Evolutionary conservation across 352 stramenopile genomes (phyloP).

Genomic region (Globisporangium apiculatum): DNA sequence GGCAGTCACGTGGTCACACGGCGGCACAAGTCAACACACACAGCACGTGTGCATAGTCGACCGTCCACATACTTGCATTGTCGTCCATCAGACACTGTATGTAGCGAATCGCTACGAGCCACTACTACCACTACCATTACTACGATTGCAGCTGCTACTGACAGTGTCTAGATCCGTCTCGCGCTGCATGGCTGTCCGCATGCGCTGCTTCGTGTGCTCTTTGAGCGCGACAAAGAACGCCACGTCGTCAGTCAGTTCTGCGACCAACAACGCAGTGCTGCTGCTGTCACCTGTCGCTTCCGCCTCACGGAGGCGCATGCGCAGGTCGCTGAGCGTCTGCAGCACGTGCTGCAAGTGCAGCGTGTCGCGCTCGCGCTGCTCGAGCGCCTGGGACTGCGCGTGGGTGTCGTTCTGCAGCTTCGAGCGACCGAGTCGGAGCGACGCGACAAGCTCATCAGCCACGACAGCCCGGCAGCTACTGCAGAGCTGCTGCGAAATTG

Average conservation of each 20-base stretch:
- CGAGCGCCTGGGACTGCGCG: slow-evolving; percentile 28
- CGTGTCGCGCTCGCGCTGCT: slow-evolving; percentile 63
- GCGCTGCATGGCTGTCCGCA: slow-evolving; percentile 48
- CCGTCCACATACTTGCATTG: not conserved
- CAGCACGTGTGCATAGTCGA: not conserved
- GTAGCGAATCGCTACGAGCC: no score
- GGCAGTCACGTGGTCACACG: no score
- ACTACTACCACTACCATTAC: not conserved
- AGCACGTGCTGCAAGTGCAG: slow-evolving; percentile 57
- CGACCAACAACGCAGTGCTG: slow-evolving; percentile 44
- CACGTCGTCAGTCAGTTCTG: slow-evolving; percentile 64
- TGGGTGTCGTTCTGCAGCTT: slow-evolving; percentile 39
- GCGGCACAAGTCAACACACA: no score
- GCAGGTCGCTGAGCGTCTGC: slow-evolving; percentile 35
- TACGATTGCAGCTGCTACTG: not conserved
- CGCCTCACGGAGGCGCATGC: not conserved
- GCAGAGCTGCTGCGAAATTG: slow-evolving; percentile 29
- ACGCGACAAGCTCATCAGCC: slow-evolving; percentile 71
- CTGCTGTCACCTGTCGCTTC: no score
- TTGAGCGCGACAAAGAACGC: slow-evolving; percentile 67
- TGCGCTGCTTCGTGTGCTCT: slow-evolving; percentile 58
- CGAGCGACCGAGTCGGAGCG: slow-evolving; percentile 43
- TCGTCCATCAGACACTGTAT: not conserved
- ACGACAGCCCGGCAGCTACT: slow-evolving; percentile 55
- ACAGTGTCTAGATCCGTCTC: no score